Evolutionary conservation across 1,284 basidiomycete species (phyloP).

Genomic region (Puccinia sorghi): DNA sequence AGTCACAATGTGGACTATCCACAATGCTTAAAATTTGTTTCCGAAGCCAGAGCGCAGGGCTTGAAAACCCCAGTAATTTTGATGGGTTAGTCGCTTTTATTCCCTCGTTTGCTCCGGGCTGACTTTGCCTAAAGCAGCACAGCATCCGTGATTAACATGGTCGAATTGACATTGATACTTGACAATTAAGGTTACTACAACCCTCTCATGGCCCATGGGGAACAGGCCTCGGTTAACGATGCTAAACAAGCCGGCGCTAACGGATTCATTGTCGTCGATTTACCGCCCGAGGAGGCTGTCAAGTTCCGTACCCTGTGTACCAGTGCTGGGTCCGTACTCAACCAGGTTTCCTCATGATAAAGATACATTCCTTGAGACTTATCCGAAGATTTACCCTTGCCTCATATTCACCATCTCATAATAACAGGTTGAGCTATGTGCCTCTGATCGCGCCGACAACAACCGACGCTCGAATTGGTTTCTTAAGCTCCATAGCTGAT

Average conservation of each 20-base stretch:
- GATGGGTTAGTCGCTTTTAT: slow-evolving; percentile 67
- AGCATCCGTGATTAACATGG: background rate
- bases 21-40: slow-evolving; percentile 73
- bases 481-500: slow-evolving; percentile 89
- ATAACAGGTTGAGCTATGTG: slow-evolving; percentile 80
- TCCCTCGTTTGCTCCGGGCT: background rate
- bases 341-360: too few relatives aligned
- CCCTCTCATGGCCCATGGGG: slow-evolving; percentile 89
- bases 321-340: slow-evolving; percentile 69
- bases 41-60: slow-evolving; percentile 77
- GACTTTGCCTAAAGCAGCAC: background rate
- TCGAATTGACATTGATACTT: background rate
- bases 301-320: slow-evolving; percentile 85
- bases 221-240: slow-evolving; percentile 87
- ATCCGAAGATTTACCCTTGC: too few relatives aligned
- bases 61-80: slow-evolving; percentile 83
- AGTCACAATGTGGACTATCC: slow-evolving; percentile 75
- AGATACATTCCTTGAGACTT: too few relatives aligned
- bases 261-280: slow-evolving; percentile 96
- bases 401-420: background rate
- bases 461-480: slow-evolving; percentile 79
- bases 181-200: slow-evolving; percentile 78
- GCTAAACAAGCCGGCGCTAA: slow-evolving; percentile 87
- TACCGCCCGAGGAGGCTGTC: slow-evolving; percentile 96
- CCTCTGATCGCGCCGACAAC: slow-evolving; percentile 96